Base-by-base conservation (phyloP, 2,329 filamentous ascomycete genomes). In the Xylariaceae sp. region DNA sequence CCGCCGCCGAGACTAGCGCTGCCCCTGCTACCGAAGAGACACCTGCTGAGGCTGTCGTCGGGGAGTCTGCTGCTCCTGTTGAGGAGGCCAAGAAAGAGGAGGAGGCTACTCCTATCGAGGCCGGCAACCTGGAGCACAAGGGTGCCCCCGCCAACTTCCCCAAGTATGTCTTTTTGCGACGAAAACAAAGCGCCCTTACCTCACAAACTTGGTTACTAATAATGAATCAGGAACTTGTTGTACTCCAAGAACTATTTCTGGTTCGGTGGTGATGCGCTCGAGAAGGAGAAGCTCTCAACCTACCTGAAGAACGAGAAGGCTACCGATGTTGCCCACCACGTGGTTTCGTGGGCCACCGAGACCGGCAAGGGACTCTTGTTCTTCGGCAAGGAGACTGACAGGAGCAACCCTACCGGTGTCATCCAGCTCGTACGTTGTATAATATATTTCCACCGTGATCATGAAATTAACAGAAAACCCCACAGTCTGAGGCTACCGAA, bases 311-410 rank as follows among this genome's bases (percentile, higher is more conserved):
- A 82, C 62, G 90, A 95, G 80, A 96, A 96, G 84, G 77, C 84
- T 45, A 77, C 83, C 43, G 76, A 79, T 51, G 69, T 84, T 55
- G 85, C 86, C 50, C 85, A 94, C 73, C 79, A 87, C 56, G 85
- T 86, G 59, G 85, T 83, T 57, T 86, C 93, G 27, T 96, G 93
- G 89, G 89, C 92, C 53, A 83, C 83, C 58, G 83, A 95, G 77
- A 96, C 92, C 48, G 92, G 92, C 68, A 95, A 95, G 77, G 93
- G 93, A 64, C 85, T 97, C 17, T 76, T 97, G 34, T 95, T 94
- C 79, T 87, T 88, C 70, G 85, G 86, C 70, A 90, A 92, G 82
- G 84, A 88, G 70, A 75, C 79, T 42, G 86, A 95, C 72, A 95
- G 94, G 82, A 75, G 80, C 55, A 78, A 79, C 49, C 91, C 92